phyloP scores from a whole-genome alignment of 208 protist species.

The Phytomonas francai region DNA sequence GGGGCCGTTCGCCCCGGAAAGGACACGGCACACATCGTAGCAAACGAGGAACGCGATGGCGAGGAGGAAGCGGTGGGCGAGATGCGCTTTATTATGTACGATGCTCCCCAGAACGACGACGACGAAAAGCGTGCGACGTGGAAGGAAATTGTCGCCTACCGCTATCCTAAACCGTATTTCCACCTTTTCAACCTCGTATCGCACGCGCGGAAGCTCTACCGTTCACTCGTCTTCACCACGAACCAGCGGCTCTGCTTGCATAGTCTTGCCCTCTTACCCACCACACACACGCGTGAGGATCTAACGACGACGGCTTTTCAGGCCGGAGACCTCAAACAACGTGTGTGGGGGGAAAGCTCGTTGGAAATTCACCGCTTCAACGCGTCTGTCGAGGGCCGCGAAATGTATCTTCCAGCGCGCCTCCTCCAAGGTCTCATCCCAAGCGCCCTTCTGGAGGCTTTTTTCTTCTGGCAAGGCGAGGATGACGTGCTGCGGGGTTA shows the following conservation, averaged over 20 bases:
- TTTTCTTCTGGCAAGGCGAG: conserved; percentile 77
- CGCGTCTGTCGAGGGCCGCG: conserved; percentile 29
- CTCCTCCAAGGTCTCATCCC: conserved; percentile 76
- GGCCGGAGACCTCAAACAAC: conserved; percentile 56
- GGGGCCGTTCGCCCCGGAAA: no score
- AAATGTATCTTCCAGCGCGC: conserved; percentile 63
- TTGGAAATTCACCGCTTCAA: conserved; percentile 71
- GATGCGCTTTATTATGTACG: conserved; percentile 56
- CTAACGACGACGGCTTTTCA: conserved; percentile 33
- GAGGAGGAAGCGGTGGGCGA: conserved; percentile 5
- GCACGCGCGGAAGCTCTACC: conserved; percentile 69
- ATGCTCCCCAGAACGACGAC: conserved; percentile 48
- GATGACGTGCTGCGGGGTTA: conserved; percentile 76
- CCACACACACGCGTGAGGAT: conserved; percentile 23
- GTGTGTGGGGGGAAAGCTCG: conserved; percentile 43
- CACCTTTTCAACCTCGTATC: conserved; percentile 72
- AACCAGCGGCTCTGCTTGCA: conserved; percentile 67
- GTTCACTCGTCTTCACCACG: conserved; percentile 63
- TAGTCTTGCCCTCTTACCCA: conserved; percentile 34
- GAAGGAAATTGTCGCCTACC: conserved; percentile 75
- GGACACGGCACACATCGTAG: neutral
- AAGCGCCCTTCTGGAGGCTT: conserved; percentile 63
- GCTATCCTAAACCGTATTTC: conserved; percentile 36
- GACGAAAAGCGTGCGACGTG: conserved; percentile 59
- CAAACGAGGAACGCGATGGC: neutral